Percentiles rank a stretch among this genome's conserved stretches.
Conservation (phyloP, 805 yeast genomes). For the Cyberlindnera suaveolens region DNA sequence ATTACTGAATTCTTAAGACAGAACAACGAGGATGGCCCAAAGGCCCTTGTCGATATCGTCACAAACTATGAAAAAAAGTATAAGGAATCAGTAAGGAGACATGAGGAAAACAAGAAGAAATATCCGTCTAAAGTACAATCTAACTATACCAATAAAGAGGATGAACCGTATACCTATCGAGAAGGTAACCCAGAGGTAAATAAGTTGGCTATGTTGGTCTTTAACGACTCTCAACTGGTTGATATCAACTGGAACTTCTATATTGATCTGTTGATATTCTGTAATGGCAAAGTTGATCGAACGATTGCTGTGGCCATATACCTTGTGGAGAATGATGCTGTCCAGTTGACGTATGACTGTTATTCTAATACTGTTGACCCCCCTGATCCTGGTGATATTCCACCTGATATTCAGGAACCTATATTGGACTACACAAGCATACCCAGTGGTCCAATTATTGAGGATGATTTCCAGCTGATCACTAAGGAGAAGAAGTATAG, state of each 20-base stretch:
- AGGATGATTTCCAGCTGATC: background rate
- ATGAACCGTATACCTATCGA: slow-evolving; percentile 6
- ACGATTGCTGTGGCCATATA: slow-evolving; percentile 32
- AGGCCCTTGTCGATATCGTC: background rate
- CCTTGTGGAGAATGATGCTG: slow-evolving; percentile 27
- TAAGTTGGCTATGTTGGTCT: slow-evolving; percentile 30
- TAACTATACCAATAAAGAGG: background rate
- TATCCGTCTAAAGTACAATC: background rate
- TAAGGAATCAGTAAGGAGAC: background rate
- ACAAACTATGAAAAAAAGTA: slow-evolving; percentile 13
- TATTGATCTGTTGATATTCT: slow-evolving; percentile 33
- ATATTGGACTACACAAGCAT: slow-evolving; percentile 3
- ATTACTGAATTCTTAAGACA: background rate
- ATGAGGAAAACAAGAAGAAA: background rate
- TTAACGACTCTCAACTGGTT: slow-evolving; percentile 29
- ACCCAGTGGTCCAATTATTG: background rate
- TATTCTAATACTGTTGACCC: background rate
- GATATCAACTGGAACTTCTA: slow-evolving; percentile 35
- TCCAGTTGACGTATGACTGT: slow-evolving; percentile 23
- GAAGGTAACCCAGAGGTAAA: slow-evolving; percentile 23
- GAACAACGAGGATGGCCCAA: background rate
- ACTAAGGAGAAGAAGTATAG: background rate
- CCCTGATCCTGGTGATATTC: background rate
- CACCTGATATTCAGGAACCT: background rate
- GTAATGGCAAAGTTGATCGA: slow-evolving; percentile 35